Base-by-base conservation (phyloP, 345 rosid species). In the Raphanus sativus region DNA sequence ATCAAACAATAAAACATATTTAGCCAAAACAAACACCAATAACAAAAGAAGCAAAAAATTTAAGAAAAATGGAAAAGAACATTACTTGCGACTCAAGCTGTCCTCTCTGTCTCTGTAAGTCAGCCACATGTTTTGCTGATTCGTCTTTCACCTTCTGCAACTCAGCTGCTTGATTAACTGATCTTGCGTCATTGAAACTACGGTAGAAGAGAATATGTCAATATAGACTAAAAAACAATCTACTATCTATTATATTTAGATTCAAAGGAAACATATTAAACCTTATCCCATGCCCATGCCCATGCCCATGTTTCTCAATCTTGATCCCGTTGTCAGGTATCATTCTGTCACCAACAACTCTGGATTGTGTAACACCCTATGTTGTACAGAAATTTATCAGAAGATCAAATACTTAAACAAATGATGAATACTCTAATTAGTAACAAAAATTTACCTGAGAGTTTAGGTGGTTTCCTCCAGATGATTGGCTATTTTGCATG, bases 201-300 rank as follows among this genome's bases (percentile, higher is more conserved):
- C 52, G 15, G 52, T 45, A 8, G 50, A 72, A 72, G 24, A 67
- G 65, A 45, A 26, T 52, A 9, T 34, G 15, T 30, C 56, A 50
- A 72, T 29, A 4, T 70, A 16, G 65, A 64, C 28, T 48, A 32
- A 28, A 17, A 2, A 12, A 45, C 62, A 25, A 26, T 60, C 26
- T 40, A 48, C 29, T 16, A 52, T 38, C 48, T 52, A 15, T n/a
- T 42, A 48, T 48, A 48, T 48, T 48, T 48, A n/a, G 6, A 13
- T n/a, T 48, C 16, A 48, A 48, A 48, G 55, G 17, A 48, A 48
- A 13, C 16, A 13, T 48, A 4, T n/a, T 24, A 55, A 50, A 78
- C 78, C 78, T 79, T 36, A 9, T 62, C 21, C 70, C 78, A 73
- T n/a, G 21, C 8, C 65, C 70, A 60, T n/a, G 26, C 21, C 70